A percentile compares a stretch with the other conserved stretches of the same genome.
Evolutionary conservation across 2,329 filamentous ascomycete genomes (phyloP).

Genomic region (Keithomyces neogunnii): DNA sequence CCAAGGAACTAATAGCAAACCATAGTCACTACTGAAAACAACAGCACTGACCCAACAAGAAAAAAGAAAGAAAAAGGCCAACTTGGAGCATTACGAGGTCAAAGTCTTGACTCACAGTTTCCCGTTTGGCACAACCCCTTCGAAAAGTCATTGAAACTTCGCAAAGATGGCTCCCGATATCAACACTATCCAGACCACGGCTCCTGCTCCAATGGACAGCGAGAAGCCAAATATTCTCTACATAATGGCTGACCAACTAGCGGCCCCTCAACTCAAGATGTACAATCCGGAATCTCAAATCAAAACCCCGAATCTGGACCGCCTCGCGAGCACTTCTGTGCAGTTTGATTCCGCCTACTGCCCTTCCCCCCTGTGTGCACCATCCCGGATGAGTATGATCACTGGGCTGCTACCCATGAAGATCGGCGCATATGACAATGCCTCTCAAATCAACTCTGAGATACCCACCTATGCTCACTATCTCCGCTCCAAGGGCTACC

Average conservation of each 20-base stretch:
- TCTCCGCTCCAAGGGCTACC: conserved; percentile 74
- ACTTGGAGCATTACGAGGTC: not conserved
- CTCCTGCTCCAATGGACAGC: conserved; percentile 19
- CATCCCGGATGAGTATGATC: conserved; percentile 90
- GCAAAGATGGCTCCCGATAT: conserved; percentile 62
- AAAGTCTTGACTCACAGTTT: not conserved
- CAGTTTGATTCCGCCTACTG: conserved; percentile 94
- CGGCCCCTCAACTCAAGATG: conserved; percentile 83
- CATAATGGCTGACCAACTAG: conserved; percentile 96
- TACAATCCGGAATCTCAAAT: conserved; percentile 85
- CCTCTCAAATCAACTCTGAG: conserved; percentile 73
- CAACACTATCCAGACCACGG: conserved; percentile 58
- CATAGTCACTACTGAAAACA: not conserved
- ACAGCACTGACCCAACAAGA: not conserved
- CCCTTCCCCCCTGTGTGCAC: conserved; percentile 85
- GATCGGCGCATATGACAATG: conserved; percentile 89
- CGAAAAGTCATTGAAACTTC: not conserved
- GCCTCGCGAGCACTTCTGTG: conserved; percentile 70
- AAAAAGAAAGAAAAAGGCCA: not conserved
- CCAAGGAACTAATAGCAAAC: not conserved
- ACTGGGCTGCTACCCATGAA: conserved; percentile 85
- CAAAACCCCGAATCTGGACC: conserved; percentile 84
- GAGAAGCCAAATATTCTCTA: conserved; percentile 46
- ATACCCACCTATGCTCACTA: conserved; percentile 91
- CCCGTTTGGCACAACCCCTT: not conserved